Evolutionary conservation across 805 yeast species (phyloP).

Genomic region (Zygoascus tannicola): DNA sequence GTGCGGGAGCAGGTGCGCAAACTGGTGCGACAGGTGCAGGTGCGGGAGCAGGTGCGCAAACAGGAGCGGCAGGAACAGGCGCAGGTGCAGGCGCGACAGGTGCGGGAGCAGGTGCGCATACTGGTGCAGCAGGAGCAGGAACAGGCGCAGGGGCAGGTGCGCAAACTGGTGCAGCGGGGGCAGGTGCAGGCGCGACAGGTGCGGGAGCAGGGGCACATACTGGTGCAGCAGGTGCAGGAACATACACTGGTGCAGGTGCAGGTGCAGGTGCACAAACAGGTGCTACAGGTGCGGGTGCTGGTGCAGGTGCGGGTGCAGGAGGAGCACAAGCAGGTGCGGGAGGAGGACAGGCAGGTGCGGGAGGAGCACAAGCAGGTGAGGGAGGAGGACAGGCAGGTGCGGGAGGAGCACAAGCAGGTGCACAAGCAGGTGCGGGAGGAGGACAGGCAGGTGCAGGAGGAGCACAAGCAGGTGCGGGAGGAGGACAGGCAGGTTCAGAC

Average conservation of each 20-base stretch:
- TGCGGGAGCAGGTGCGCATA: conserved; percentile 6
- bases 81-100: conserved; percentile 7
- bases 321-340: conserved; percentile 3
- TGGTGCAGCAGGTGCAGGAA: conserved; percentile 7
- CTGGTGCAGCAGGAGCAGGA: conserved; percentile 7
- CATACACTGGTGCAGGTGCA: conserved; percentile 9
- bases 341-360: conserved; percentile 10
- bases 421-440: background rate
- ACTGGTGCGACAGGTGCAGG: background rate
- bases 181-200: conserved; percentile 12
- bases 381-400: conserved; percentile 4
- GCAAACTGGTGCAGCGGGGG: conserved; percentile 7
- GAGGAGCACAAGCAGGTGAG: conserved; percentile 4
- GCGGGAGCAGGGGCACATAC: conserved; percentile 5
- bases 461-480: conserved; percentile 1
- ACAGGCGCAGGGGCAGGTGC: conserved; percentile 5
- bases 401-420: conserved; percentile 5
- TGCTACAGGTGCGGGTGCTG: conserved; percentile 4
- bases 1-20: background rate
- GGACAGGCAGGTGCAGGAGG: background rate
- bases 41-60: conserved; percentile 4
- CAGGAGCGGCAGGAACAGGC: conserved; percentile 11
- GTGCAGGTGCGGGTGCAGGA: conserved; percentile 3
- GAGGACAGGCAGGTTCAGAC: background rate
- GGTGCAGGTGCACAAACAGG: conserved; percentile 6